These are phyloP conservation scores for Phytophthora sp. DNA, from an alignment of 352 stramenopile genomes.

Conservation along the genomic window DNA sequence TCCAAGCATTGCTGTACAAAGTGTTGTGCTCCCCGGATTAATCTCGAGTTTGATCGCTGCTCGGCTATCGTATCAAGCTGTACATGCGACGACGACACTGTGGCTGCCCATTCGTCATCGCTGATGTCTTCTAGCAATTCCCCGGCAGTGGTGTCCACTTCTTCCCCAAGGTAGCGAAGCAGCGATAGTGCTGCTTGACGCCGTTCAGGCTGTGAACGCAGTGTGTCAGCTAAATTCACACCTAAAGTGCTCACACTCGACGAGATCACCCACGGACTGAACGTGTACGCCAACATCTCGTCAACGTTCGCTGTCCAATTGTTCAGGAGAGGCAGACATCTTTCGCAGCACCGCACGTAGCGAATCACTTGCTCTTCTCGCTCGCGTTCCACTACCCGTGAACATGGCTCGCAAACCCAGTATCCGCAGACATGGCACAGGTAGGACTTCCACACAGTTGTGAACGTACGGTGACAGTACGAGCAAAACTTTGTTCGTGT, in stretches of 20 bases:
- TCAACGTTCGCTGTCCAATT: constrained; percentile 50
- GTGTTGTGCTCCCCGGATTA: constrained; percentile 32
- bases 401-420: constrained; percentile 56
- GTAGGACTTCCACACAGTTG: constrained; percentile 43
- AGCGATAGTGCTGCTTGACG: constrained; percentile 38
- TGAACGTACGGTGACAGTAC: constrained; percentile 50
- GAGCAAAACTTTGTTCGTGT: constrained; percentile 3
- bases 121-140: constrained; percentile 39
- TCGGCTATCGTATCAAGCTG: not conserved
- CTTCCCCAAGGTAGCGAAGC: constrained; percentile 34
- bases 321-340: constrained; percentile 50
- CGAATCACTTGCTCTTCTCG: constrained; percentile 47
- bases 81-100: constrained; percentile 11
- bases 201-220: constrained; percentile 34
- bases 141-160: constrained; percentile 15
- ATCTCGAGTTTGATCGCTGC: constrained; percentile 12
- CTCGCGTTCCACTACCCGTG: constrained; percentile 55
- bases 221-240: constrained; percentile 46
- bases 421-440: constrained; percentile 58
- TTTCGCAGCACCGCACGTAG: constrained; percentile 49
- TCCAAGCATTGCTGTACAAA: constrained; percentile 68
- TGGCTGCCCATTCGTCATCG: constrained; percentile 43
- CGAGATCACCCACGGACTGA: constrained; percentile 38
- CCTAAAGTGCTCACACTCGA: constrained; percentile 47
- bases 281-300: constrained; percentile 34